Conservation (phyloP, 2,329 filamentous ascomycete species). For the Aureobasidium sp. region DNA sequence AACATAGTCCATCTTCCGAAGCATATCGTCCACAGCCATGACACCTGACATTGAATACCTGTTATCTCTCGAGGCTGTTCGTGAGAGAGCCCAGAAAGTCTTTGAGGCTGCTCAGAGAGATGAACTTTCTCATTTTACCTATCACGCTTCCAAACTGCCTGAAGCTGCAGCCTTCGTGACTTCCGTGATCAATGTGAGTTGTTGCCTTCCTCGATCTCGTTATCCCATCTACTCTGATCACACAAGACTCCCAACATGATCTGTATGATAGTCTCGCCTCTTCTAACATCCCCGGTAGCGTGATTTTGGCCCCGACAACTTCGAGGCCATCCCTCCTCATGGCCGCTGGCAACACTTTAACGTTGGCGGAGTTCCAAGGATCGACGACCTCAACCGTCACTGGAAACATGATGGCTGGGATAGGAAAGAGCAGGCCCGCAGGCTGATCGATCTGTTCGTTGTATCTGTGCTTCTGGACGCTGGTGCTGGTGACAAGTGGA, state of each 20-base stretch:
- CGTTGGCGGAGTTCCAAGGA: constrained; percentile 60
- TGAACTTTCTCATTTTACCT: constrained; percentile 74
- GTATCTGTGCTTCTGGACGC: constrained; percentile 71
- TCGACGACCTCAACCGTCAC: constrained; percentile 55
- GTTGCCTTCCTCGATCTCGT: background rate
- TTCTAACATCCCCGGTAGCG: background rate
- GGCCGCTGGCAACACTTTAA: constrained; percentile 71
- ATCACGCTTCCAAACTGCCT: constrained; percentile 73
- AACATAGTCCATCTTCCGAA: background rate
- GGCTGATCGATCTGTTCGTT: constrained; percentile 63
- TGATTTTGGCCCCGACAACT: constrained; percentile 30
- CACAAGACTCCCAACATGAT: background rate
- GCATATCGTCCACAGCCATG: background rate
- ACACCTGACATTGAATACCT: constrained; percentile 48
- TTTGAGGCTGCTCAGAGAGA: constrained; percentile 69
- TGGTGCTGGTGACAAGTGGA: constrained; percentile 77
- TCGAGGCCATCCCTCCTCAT: constrained; percentile 66
- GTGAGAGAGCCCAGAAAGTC: constrained; percentile 66
- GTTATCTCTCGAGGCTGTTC: constrained; percentile 77
- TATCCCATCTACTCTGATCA: background rate
- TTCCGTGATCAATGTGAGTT: constrained; percentile 78
- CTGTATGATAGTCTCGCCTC: background rate
- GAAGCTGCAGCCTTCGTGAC: constrained; percentile 80
- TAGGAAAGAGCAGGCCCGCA: constrained; percentile 58
- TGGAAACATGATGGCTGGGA: constrained; percentile 55